Base-by-base conservation (phyloP, 1,284 basidiomycete species). In the Cutaneotrichosporon spelunceum region DNA sequence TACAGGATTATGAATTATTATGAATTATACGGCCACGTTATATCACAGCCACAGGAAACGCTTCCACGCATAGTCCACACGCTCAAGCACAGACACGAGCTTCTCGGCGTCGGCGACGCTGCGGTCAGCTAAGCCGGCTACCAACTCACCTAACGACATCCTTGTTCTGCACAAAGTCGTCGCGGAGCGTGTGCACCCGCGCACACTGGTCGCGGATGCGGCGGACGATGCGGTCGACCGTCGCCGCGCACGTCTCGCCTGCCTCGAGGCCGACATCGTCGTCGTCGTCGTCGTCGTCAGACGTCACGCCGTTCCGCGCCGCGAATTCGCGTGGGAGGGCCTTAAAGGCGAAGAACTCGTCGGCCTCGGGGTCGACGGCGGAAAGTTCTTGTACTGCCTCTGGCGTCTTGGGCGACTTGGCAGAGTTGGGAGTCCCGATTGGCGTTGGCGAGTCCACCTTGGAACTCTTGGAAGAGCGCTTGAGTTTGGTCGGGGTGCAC, bases 61-160 rank as follows among this genome's bases (percentile, higher is more conserved):
- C 82, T 93, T 94, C 63, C 93, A 82, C 1, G 89, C 89, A 74
- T 93, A 91, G 74, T 94, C 92, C 85, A 93, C 88, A 80, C 91
- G 90, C 10, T 90, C 86, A 73, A 90, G 88, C 66, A 93, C 81
- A 61, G 86, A 89, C 3, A 90, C 93, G 80, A 87, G 85, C 63
- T 84, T 83, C 76, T 88, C 86, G 1, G 92, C 92, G 67, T 95
- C 91, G 4, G 83, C 82, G 68, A 93, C 76, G 69, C 90, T 91
- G 61, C 14, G 7, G 47, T 49, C 47, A 49, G 47, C 26, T 14
- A 13, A 19, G 14, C 14, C 21, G 8, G 1, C 10, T 11, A 8
- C 11, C 10, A 27, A 27, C 47, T 27, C 47, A 49, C 47, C 47
- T 49, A 29, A 56, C 63, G n/a, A 95, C 86, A 74, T 93, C 91